phyloP scores from a whole-genome alignment of 805 yeast genomes.

The Isabelozyma pseudorhagii region DNA sequence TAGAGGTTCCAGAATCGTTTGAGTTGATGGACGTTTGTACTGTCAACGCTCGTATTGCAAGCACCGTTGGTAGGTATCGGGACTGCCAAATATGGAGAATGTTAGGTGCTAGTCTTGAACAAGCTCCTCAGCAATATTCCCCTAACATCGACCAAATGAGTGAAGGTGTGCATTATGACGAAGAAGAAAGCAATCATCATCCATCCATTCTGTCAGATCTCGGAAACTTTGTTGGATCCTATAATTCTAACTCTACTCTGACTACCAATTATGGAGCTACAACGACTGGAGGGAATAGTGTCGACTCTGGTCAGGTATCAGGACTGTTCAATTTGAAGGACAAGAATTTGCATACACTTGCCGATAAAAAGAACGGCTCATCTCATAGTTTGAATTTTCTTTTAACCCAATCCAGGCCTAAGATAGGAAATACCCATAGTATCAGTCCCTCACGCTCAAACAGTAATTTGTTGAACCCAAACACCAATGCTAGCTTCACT shows the following conservation, averaged over 20 bases:
- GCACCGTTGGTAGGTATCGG: conserved; percentile 45
- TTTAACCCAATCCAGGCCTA: conserved; percentile 17
- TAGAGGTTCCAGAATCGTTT: conserved; percentile 47
- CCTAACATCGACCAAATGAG: neutral
- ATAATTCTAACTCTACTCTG: conserved; percentile 40
- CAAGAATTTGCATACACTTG: conserved; percentile 4
- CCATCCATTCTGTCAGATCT: conserved; percentile 33
- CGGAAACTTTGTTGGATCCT: conserved; percentile 40
- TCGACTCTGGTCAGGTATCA: conserved; percentile 5
- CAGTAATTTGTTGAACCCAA: conserved; percentile 1
- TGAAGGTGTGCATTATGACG: conserved; percentile 7
- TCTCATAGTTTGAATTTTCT: conserved; percentile 18
- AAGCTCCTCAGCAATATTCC: conserved; percentile 8
- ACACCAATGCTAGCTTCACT: neutral
- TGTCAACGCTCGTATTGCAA: conserved; percentile 56
- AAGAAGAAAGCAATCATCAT: conserved; percentile 14
- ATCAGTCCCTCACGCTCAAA: conserved; percentile 11
- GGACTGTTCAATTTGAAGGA: neutral
- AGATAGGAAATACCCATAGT: conserved; percentile 9
- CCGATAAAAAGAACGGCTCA: conserved; percentile 13
- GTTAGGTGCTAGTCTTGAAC: conserved; percentile 46
- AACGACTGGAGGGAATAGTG: conserved; percentile 6
- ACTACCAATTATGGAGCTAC: conserved; percentile 32
- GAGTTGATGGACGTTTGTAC: conserved; percentile 53
- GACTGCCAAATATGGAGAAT: conserved; percentile 66